These are phyloP conservation scores for Aspergillus unguis DNA, from an alignment of 2,329 filamentous ascomycete genomes.

Conservation along the genomic window DNA sequence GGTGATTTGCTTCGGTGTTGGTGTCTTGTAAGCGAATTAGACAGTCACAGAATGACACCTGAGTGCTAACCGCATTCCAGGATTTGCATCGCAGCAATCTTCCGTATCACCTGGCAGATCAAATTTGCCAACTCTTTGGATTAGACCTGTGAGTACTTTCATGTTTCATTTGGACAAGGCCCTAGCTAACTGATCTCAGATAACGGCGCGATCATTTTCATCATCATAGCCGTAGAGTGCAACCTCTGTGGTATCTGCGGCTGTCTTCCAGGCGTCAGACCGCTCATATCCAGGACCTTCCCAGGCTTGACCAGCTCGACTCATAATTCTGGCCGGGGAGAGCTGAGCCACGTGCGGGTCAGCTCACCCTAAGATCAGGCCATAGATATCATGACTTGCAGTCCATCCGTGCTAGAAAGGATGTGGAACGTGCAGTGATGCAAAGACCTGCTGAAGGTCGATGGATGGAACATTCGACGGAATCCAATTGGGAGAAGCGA, in stretches of 20 bases:
- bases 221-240: slow-evolving; percentile 3
- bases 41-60: neutral
- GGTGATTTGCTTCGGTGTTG: slow-evolving; percentile 8
- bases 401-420: slow-evolving; percentile 7
- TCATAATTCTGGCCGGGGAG: neutral
- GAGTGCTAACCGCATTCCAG: neutral
- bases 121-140: slow-evolving; percentile 8
- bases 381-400: neutral
- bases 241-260: slow-evolving; percentile 2
- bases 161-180: neutral
- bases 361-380: neutral
- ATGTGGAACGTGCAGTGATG: slow-evolving; percentile 4
- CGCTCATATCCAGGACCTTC: slow-evolving; percentile 6
- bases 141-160: neutral
- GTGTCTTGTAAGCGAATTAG: slow-evolving; percentile 1
- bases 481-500: neutral
- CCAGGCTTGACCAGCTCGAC: slow-evolving; percentile 1
- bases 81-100: slow-evolving; percentile 5
- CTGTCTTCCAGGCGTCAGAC: slow-evolving; percentile 4
- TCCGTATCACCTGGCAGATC: slow-evolving; percentile 8
- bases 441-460: neutral
- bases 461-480: neutral
- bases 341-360: neutral
- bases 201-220: slow-evolving; percentile 7
- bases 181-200: neutral